Evolutionary conservation across 768 basidiomycete genomes (phyloP).

Genomic region (Mycena venus): DNA sequence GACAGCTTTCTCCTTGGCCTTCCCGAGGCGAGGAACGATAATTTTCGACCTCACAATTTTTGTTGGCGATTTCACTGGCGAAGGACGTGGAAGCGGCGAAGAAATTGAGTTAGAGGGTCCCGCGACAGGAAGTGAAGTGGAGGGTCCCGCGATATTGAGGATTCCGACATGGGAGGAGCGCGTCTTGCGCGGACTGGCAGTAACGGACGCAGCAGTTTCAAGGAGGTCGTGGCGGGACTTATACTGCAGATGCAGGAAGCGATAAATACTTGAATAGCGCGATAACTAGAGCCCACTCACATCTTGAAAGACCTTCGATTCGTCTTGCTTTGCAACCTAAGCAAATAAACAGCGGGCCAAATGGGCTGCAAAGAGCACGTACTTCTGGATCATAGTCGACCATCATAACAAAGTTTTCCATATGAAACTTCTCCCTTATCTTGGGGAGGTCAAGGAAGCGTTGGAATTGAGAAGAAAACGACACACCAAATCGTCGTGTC

Average conservation of each 20-base stretch:
- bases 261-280: conserved; percentile 52
- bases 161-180: conserved; percentile 26
- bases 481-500: conserved; percentile 83
- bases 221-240: conserved; percentile 27
- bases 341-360: conserved; percentile 19
- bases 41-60: conserved; percentile 33
- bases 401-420: conserved; percentile 85
- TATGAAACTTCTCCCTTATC: conserved; percentile 91
- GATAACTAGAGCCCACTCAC: conserved; percentile 41
- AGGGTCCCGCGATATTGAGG: conserved; percentile 14
- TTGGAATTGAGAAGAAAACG: conserved; percentile 1
- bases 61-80: conserved; percentile 10
- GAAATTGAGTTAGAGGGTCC: conserved; percentile 7
- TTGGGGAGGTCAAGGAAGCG: conserved; percentile 42
- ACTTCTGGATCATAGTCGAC: conserved; percentile 88
- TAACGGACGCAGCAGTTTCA: conserved; percentile 12
- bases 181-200: conserved; percentile 27
- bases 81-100: background rate
- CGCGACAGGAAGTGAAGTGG: background rate
- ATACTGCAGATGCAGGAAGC: conserved; percentile 1
- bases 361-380: conserved; percentile 36
- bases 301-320: conserved; percentile 72
- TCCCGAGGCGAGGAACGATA: background rate
- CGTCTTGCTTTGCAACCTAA: conserved; percentile 62
- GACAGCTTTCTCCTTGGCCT: conserved; percentile 33